These are phyloP conservation scores for Exophiala bonariae DNA, from an alignment of 2,329 filamentous ascomycete species.

Conservation along the genomic window DNA sequence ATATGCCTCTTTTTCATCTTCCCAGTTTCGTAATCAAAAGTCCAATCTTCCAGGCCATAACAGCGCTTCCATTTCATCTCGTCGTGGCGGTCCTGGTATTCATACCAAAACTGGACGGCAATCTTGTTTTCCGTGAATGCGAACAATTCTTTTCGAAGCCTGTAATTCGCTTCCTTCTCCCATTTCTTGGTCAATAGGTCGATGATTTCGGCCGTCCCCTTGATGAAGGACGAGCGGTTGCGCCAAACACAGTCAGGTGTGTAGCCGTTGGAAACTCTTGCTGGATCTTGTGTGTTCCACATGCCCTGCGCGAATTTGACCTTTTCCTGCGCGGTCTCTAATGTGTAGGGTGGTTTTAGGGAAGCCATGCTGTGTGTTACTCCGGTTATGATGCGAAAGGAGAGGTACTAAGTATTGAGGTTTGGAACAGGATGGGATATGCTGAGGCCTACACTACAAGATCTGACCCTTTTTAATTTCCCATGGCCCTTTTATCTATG, in stretches of 20 bases:
- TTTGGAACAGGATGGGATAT: too few species aligned
- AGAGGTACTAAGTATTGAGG: too few species aligned
- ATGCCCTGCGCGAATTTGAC: constrained; percentile 81
- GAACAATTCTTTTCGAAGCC: constrained; percentile 80
- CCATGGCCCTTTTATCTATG: too few species aligned
- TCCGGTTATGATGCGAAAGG: too few species aligned
- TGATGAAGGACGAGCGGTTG: constrained; percentile 70
- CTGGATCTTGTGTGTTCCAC: constrained; percentile 75
- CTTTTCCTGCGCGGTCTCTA: constrained; percentile 69
- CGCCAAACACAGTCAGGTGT: constrained; percentile 77
- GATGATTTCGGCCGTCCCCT: constrained; percentile 64
- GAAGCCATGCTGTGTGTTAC: constrained; percentile 37
- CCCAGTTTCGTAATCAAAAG: constrained; percentile 39
- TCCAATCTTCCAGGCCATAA: constrained; percentile 67
- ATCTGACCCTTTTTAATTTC: too few species aligned
- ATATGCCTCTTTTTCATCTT: constrained; percentile 51
- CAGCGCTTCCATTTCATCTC: constrained; percentile 76
- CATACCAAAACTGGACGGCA: constrained; percentile 90
- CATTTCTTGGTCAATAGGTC: constrained; percentile 72
- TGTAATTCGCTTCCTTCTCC: constrained; percentile 69
- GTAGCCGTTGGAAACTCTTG: constrained; percentile 68
- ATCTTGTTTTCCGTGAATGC: constrained; percentile 54
- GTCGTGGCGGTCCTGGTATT: constrained; percentile 68
- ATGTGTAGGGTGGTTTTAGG: constrained; percentile 68
- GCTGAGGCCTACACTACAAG: too few species aligned